phyloP scores from a whole-genome alignment of 176 grass and related monocot genomes.

The Tillandsia leiboldiana region DNA sequence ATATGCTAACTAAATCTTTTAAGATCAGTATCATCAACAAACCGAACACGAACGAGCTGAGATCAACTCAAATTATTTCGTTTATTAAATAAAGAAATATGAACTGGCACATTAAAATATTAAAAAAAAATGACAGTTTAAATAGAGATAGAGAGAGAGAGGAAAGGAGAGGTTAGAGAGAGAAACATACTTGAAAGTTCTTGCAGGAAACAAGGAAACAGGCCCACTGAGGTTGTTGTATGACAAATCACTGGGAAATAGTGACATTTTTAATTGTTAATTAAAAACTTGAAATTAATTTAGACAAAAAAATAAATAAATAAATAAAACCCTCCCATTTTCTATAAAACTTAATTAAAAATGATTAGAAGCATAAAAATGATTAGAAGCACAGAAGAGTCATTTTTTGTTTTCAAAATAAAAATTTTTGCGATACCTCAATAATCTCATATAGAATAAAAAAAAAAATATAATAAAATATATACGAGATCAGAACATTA shows the following conservation, averaged over 20 bases:
- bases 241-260: constrained; percentile 70
- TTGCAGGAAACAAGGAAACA: constrained; percentile 59
- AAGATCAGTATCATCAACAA: no score
- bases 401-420: neutral
- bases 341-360: neutral
- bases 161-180: neutral
- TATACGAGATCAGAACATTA: no score
- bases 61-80: no score
- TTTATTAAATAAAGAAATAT: no score
- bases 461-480: no score
- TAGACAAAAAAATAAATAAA: neutral
- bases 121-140: no score
- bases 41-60: no score
- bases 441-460: no score
- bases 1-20: neutral
- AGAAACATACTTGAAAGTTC: constrained; percentile 68
- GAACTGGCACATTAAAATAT: no score
- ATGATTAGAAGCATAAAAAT: constrained; percentile 1
- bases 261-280: neutral
- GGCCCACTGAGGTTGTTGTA: constrained; percentile 87
- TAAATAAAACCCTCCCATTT: neutral
- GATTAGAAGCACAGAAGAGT: constrained; percentile 15
- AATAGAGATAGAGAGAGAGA: constrained; percentile 14
- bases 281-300: neutral
- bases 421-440: no score